phyloP scores from a whole-genome alignment of 1,284 basidiomycete genomes.

The Singerocomus inundabilis region DNA sequence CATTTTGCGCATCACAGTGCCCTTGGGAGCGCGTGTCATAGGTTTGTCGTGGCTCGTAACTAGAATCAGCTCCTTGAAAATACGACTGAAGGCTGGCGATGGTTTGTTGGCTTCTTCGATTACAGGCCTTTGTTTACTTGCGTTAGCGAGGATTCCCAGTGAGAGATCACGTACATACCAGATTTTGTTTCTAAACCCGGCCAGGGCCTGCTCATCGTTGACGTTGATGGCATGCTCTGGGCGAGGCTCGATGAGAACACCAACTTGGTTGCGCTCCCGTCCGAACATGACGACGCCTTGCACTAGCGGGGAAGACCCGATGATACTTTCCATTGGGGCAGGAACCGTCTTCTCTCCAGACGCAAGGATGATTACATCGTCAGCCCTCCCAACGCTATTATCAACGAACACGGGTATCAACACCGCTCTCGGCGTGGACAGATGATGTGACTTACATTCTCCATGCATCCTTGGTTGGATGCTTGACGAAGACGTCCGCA shows the following conservation, averaged over 20 bases:
- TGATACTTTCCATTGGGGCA: neutral
- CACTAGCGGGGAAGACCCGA: neutral
- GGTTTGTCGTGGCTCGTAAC: constrained; percentile 1
- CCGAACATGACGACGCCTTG: neutral
- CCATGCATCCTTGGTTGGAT: constrained; percentile 8
- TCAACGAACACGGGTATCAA: neutral
- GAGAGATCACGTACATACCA: neutral
- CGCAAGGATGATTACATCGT: neutral
- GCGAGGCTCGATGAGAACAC: neutral
- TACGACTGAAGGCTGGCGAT: neutral
- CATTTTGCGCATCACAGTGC: constrained; percentile 1
- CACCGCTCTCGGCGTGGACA: no score
- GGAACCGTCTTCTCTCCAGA: neutral
- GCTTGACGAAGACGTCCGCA: constrained; percentile 3
- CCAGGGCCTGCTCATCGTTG: neutral
- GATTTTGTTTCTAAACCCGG: constrained; percentile 1
- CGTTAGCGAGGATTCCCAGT: neutral
- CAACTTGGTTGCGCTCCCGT: neutral
- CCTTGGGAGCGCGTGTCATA: constrained; percentile 1
- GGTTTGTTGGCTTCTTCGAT: constrained; percentile 5
- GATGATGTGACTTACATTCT: neutral
- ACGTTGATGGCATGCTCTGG: neutral
- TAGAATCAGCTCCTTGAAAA: constrained; percentile 4
- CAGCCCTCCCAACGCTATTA: neutral
- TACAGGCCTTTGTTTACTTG: neutral